Base-by-base conservation (phyloP, 2,329 filamentous ascomycete genomes). In the Fusarium floridanum region DNA sequence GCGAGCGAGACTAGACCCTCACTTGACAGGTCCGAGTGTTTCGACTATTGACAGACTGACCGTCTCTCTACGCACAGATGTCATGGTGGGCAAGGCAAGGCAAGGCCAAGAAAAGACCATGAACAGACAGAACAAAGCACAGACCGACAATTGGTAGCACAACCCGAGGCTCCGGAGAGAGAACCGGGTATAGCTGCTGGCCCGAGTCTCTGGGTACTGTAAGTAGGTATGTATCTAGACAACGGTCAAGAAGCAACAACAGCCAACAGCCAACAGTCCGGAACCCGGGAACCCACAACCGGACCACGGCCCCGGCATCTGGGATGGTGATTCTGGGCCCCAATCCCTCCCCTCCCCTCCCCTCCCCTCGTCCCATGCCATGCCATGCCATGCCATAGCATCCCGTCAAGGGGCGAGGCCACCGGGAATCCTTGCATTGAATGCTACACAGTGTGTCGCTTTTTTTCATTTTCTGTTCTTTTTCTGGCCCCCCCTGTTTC, bases 391-490 rank as follows among this genome's bases (percentile, higher is more conserved):
- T 37, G 36, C n/a, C 39, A 41, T 41, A 11, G 53, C 41, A 45
- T 45, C 43, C 45, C 45, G 45, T 53, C 48, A 53, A 53, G 48
- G 43, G 48, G 48, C 16, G 14, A 27, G 16, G 22, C n/a, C 22
- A 10, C 14, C 22, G 16, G 22, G 34, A 20, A 24, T 36, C n/a
- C 41, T 20, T 66, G 60, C 32, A 48, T 59, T 66, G 34, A 68
- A 68, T 74, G 55, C 61, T 74, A 74, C 71, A 74, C 71, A 72
- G 71, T 74, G 71, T 53, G 48, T 45, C 43, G 2, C 14, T 45
- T 45, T 45, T 22, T 20, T 43, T 8, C n/a, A 2, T 48, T 48
- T 48, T 43, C n/a, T 29, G 45, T 48, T 16, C 20, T 29, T 20
- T 24, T 53, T 50, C 45, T 29, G 36, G 41, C 34, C 24, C 34